Base-by-base conservation (phyloP, 2,329 filamentous ascomycete genomes). In the Periconia macrospinosa region DNA sequence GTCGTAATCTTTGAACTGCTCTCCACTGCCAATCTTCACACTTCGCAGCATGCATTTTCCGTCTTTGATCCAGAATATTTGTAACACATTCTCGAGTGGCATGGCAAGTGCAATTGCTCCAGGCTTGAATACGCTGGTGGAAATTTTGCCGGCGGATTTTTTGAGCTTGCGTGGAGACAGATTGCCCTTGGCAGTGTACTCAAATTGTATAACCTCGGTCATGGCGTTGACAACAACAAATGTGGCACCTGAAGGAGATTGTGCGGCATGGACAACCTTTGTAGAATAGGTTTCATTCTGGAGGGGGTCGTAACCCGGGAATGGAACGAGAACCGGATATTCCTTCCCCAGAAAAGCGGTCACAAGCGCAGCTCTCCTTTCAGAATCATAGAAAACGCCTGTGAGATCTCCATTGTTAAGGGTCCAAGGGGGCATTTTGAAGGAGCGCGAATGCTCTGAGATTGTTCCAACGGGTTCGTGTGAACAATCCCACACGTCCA, bases 331-430 rank as follows among this genome's bases (percentile, higher is more conserved):
- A 17, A 68, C 20, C 6, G 65, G 65, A 43, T 66, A 66, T 33
- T 66, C 62, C 56, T 68, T 68, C n/a, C 60, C 61, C 18, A 66
- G 46, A 41, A 65, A 68, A 10, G 63, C 63, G 9, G 71, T 72
- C 3, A 72, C 57, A 14, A 73, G 57, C 6, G 68, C 64, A 18
- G 57, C 57, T 13, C 63, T 56, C 9, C 66, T 62, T 6, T 57
- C 50, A 8, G 58, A 66, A 49, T 73, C 66, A 49, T 73, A 74
- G 55, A 72, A 73, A 2, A 72, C 67, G 30, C 60, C 57, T 2
- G 70, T 73, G 3, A 73, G 53, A 45, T 69, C 67, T n/a, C 69
- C 70, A 49, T 73, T 70, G 43, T 71, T 72, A 18, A 66, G 57
- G 10, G 67, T 70, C 63, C 64, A 71, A 51, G 72, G 56, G 2